Evolutionary conservation across 768 basidiomycete species (phyloP), one percentile per base, ranked within the genome.

Genomic region (Leccinum disarticulatum): DNA sequence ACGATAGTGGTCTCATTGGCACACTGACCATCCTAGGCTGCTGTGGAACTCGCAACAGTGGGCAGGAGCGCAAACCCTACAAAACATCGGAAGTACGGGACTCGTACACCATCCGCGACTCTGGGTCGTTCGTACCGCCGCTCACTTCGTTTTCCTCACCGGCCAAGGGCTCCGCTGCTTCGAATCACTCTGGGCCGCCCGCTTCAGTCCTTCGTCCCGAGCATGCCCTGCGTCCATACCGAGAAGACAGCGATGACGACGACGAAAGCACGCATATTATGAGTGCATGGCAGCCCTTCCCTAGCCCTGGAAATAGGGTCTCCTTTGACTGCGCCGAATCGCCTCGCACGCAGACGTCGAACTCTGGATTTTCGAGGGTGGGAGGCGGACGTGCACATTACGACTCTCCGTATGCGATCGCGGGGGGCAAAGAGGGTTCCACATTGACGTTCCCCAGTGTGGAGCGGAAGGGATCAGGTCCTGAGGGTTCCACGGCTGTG

Each of bases 281-380:
- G 93, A 88, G 87, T 46, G 92, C 95, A n/a, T 96, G 93, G 92
- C 87, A 88, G 64, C 84, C 87, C 30, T 90, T 84, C 77, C 83
- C 83, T 0, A 77, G 81, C 7, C 71, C 79, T 22, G 66, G 69
- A 28, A 47, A 66, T 36, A 57, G 67, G 25, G 51, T 17, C 0
- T 68, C 73, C 4, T 63, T 56, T 25, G 72, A 75, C 36, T 70
- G 67, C 28, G 19, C 66, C 14, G 70, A 70, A 55, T 67, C 62
- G 54, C 74, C 70, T 35, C 63, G 66, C 55, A 60, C 75, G 15
- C 73, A 67, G 55, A 62, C 67, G 11, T 70, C 70, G 13, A 63
- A 73, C 7, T 83, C 88, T 19, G 93, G 93, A 3, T 97, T 98
- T 76, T 84, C 91, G 5, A 82, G 93, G 52, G 83, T 98, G 2